Evolutionary conservation across 345 rosid genomes (phyloP).

Genomic region (Ricinus communis): DNA sequence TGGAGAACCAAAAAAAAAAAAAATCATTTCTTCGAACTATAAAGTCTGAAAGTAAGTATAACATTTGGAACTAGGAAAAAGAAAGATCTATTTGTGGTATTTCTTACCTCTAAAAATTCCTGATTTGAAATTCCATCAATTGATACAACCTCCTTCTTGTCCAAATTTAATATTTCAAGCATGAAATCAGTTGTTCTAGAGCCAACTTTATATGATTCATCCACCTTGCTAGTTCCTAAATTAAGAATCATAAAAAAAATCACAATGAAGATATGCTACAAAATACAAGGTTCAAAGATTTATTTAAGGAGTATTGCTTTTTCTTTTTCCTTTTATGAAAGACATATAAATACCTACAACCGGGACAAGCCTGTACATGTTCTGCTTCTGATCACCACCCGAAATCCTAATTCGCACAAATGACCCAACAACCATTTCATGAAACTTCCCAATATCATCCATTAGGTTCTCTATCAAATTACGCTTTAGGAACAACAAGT

Average conservation of each 20-base stretch:
- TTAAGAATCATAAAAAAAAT: slow-evolving; percentile 8
- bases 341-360: slow-evolving; percentile 62
- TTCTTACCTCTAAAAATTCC: slow-evolving; percentile 92
- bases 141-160: slow-evolving; percentile 81
- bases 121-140: slow-evolving; percentile 96
- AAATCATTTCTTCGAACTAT: neutral
- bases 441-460: slow-evolving; percentile 71
- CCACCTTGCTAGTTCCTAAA: slow-evolving; percentile 80
- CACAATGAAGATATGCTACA: neutral
- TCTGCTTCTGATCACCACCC: slow-evolving; percentile 92
- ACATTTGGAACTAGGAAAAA: neutral
- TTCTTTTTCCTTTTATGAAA: slow-evolving; percentile 6
- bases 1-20: no score
- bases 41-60: neutral
- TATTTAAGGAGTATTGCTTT: neutral
- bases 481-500: slow-evolving; percentile 79
- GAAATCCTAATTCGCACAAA: slow-evolving; percentile 94
- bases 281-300: neutral
- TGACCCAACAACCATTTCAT: slow-evolving; percentile 79
- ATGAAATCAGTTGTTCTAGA: slow-evolving; percentile 68
- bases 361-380: slow-evolving; percentile 93
- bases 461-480: slow-evolving; percentile 83
- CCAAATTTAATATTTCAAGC: slow-evolving; percentile 83
- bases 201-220: slow-evolving; percentile 87
- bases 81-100: neutral